Evolutionary conservation across 306 rosid species (phyloP), one percentile per base, ranked within the genome.

Genomic region (Glycine soja): DNA sequence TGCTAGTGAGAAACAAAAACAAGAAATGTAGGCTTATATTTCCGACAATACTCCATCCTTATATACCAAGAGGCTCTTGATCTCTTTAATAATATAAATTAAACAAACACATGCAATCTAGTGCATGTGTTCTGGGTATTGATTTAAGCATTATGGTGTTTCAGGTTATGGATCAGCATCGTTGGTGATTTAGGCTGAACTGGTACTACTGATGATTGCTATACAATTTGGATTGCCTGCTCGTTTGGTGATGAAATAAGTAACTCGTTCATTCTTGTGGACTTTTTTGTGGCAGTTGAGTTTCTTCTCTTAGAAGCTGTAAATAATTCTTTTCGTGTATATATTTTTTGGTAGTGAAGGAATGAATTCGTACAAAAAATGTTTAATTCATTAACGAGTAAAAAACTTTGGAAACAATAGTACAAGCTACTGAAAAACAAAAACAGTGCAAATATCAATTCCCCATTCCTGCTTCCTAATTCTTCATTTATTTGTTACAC

Each of bases 281-380:
- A 85, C 86, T 59, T 90, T 82, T 64, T 80, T 85, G 88, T 92
- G 88, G 92, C 97, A 95, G 99, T 91, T 95, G 99, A 95, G 99
- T 95, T 88, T 90, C 96, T 93, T 85, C 93, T 86, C 99, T 91
- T 89, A 85, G 93, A 92, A 88, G 91, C 96, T 93, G 97, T 91
- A 93, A 90, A 92, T 89, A 77, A 57, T 81, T 85, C 36, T 86
- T 84, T 87, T 53, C 73, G 59, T 85, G 83, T 89, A 76, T 67
- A 84, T 81, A 77, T 81, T 57, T 57, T 57, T 57, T 57, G 34
- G 75, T 84, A 79, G 80, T 80, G 86, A 86, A 86, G 84, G 85
- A 84, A 82, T 85, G 73, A 81, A 74, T 84, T 87, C 63, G 90
- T 88, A 82, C 86, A 69, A 84, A 84, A 74, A 66, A 75, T 62